Evolutionary conservation across 768 basidiomycete species (phyloP).

Genomic region (Infundibulicybe gibba): DNA sequence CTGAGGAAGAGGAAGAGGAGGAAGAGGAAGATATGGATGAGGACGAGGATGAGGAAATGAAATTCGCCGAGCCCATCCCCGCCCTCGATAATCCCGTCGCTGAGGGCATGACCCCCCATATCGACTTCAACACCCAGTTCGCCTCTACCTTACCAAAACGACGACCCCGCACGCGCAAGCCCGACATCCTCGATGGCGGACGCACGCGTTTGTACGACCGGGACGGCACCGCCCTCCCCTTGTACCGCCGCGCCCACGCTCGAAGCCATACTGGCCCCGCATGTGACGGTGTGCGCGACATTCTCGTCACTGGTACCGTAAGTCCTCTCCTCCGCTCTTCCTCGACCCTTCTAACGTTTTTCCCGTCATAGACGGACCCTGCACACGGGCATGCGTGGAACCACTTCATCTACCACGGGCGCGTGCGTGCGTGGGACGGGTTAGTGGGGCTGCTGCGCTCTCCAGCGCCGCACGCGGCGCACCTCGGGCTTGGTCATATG

Average conservation of each 20-base stretch:
- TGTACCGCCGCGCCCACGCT: too few species aligned
- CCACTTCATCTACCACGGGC: conserved; percentile 44
- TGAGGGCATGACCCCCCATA: conserved; percentile 15
- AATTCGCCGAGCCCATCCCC: conserved; percentile 6
- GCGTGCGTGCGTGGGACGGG: conserved; percentile 58
- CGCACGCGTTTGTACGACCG: too few species aligned
- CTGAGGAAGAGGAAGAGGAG: conserved; percentile 2
- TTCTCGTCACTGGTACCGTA: conserved; percentile 60
- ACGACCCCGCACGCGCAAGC: too few species aligned
- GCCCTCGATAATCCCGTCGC: conserved; percentile 9
- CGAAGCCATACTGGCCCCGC: not conserved
- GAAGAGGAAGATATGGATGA: conserved; percentile 16
- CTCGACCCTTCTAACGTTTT: not conserved
- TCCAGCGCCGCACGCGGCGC: conserved; percentile 18
- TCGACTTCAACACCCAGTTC: not conserved
- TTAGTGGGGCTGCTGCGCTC: conserved; percentile 49
- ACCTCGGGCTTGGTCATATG: conserved; percentile 20
- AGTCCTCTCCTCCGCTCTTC: conserved; percentile 8
- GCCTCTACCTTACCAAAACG: too few species aligned
- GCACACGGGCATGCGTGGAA: conserved; percentile 46
- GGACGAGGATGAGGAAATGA: conserved; percentile 18
- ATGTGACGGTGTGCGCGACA: conserved; percentile 58
- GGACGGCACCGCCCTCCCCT: too few species aligned
- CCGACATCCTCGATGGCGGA: too few species aligned
- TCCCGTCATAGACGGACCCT: conserved; percentile 39